A percentile compares a stretch with the other conserved stretches of the same genome.
Evolutionary conservation across 2,329 filamentous ascomycete genomes (phyloP).

Genomic region (Aureobasidium sp.): DNA sequence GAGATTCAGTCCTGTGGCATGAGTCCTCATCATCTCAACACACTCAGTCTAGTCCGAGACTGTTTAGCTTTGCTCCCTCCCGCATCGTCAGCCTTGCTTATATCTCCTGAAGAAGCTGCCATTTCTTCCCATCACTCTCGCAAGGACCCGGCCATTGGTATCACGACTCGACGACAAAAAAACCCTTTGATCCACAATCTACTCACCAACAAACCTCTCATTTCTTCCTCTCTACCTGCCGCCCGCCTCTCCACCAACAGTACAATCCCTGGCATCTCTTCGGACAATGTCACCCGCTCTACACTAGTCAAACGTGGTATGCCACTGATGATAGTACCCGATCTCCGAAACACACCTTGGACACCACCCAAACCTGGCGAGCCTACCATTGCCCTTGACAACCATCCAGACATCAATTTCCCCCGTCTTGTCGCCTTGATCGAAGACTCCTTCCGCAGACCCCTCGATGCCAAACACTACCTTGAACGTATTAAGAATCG

Average conservation of each 20-base stretch:
- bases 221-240: constrained; percentile 81
- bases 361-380: constrained; percentile 50
- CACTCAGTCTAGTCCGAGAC: constrained; percentile 63
- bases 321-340: constrained; percentile 74
- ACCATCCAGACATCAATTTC: constrained; percentile 72
- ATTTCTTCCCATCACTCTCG: constrained; percentile 35
- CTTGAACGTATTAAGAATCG: constrained; percentile 67
- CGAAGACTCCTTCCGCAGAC: constrained; percentile 83
- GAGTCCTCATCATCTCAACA: constrained; percentile 48
- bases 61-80: constrained; percentile 69
- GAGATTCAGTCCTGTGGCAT: constrained; percentile 32
- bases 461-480: constrained; percentile 77
- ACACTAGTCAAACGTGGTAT: constrained; percentile 84
- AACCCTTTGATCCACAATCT: constrained; percentile 95
- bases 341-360: constrained; percentile 61
- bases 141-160: constrained; percentile 25
- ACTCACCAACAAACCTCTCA: constrained; percentile 85
- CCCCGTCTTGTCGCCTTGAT: constrained; percentile 77
- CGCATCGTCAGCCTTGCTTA: constrained; percentile 79
- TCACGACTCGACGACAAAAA: constrained; percentile 51
- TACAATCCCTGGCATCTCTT: constrained; percentile 24
- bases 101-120: constrained; percentile 76
- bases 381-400: constrained; percentile 56
- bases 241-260: constrained; percentile 45
- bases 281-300: constrained; percentile 21